Evolutionary conservation across 805 yeast genomes (phyloP), one percentile per base, ranked within the genome.

Genomic region (Wickerhamiella lipophila): DNA sequence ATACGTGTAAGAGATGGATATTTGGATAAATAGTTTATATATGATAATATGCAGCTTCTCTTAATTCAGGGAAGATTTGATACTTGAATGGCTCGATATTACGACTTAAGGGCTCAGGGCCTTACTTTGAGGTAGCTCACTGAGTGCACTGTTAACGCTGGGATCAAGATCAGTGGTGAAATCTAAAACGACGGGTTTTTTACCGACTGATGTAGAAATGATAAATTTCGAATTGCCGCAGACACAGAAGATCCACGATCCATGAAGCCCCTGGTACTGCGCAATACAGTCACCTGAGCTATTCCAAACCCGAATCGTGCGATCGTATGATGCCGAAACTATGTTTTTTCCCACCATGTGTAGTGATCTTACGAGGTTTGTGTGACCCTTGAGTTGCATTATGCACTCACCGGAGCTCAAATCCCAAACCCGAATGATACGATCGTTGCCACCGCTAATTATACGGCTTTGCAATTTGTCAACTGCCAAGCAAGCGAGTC

Each of bases 361-460:
- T 16, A 66, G 50, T 6, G 68, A 58, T 63, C 89, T 88, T 9
- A 88, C 92, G 61, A 85, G 89, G 1, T 87, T 88, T 46, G 79
- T 77, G 62, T 88, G 97, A 2, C 95, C 95, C 40, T 66, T 65
- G 64, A 84, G 81, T 2, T 78, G 75, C 47, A 76, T 71, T 13
- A 83, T 58, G 63, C 94, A 83, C 55, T 76, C 73, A 58, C 87
- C 84, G 6, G 82, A 77, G 46, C 74, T 70, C 49, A 83, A 67
- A 60, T 86, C 89, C 96, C 96, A 88, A 78, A 88, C 77, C 53
- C 89, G 67, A 30, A 88, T 78, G 0, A 87, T 81, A 34, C 83
- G 77, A 63, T 88, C 96, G 63, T 86, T 95, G 27, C 88, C 79
- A 1, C 94, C 88, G 62, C 87, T 78, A 60, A 83, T 82, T 3